Base-by-base conservation (phyloP, 257 asterid genomes). In the Salvia splendens region DNA sequence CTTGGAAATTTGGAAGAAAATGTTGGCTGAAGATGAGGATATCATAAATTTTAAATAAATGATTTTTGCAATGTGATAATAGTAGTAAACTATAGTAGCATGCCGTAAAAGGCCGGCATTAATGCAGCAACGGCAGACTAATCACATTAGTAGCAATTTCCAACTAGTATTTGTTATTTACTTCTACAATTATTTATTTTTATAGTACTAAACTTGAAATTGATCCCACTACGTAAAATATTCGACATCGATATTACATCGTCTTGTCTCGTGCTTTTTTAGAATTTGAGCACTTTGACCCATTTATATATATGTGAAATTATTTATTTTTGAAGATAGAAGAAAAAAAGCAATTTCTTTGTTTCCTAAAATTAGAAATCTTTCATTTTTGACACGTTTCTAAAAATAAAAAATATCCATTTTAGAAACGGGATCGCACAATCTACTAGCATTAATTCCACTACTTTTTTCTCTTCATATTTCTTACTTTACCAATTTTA, bases 1-100 rank as follows among this genome's bases (percentile, higher is more conserved):
- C 65, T 67, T 69, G 77, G 69, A 79, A 77, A 45, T 62, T 67
- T 69, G 77, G 69, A 43, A 57, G 11, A 64, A 55, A 62, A 61
- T 82, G 87, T 85, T 74, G 81, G 80, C 84, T 72, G 40, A 54
- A 56, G 16, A 36, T 0, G 46, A 16, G 16, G 7, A 35, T 12
- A 24, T 38, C 20, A 43, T 10, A 17, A 43, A 9, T 40, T 4
- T 63, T 20, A 36, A 45, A 33, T n/a, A n/a, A 36, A 41, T 59
- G 58, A 64, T 47, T 72, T 55, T 14, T 36, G 77, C 71, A 56
- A 72, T 64, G 61, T 3, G 35, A 17, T 42, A 9, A 47, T 57
- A n/a, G 0, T 16, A 38, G 16, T 32, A 12, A 6, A 42, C 5
- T 17, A 35, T 48, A 15, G 65, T 48, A 15, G 65, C 59, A 69